Evolutionary conservation across 2,329 filamentous ascomycete species (phyloP).

Genomic region (Dactylonectria macrodidyma): DNA sequence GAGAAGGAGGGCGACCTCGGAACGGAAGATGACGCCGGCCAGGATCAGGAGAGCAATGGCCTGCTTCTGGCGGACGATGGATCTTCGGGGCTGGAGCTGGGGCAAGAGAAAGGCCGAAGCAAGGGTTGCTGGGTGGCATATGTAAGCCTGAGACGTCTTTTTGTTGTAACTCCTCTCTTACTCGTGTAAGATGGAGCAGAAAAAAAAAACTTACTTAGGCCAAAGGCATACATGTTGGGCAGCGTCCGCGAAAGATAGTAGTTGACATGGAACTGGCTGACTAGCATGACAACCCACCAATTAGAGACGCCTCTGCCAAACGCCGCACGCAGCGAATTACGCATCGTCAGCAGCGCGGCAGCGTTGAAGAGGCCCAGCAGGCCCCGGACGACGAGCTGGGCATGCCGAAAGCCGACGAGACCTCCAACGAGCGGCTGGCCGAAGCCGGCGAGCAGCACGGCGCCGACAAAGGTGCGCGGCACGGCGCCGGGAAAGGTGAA

Average conservation of each 20-base stretch:
- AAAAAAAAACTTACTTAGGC: constrained; percentile 74
- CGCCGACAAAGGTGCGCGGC: constrained; percentile 89
- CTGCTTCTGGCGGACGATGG: constrained; percentile 67
- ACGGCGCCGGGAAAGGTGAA: constrained; percentile 92
- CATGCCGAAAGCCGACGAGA: constrained; percentile 68
- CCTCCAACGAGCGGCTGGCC: constrained; percentile 74
- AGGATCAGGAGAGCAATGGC: constrained; percentile 84
- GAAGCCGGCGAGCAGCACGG: constrained; percentile 81
- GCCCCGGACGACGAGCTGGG: constrained; percentile 78
- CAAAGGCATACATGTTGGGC: constrained; percentile 97
- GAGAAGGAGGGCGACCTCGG: constrained; percentile 88
- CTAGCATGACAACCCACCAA: constrained; percentile 86
- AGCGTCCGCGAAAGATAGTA: constrained; percentile 94
- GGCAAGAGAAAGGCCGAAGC: constrained; percentile 68
- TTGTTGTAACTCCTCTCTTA: not conserved
- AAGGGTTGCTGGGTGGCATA: constrained; percentile 69
- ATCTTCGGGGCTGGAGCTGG: constrained; percentile 46
- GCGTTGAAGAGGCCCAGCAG: constrained; percentile 85
- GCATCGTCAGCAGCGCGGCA: constrained; percentile 76
- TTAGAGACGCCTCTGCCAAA: constrained; percentile 79
- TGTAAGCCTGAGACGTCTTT: not conserved
- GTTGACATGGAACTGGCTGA: constrained; percentile 90
- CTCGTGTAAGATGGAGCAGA: not conserved
- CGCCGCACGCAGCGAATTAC: constrained; percentile 72
- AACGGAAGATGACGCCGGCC: constrained; percentile 88